Evolutionary conservation across 2,329 filamentous ascomycete genomes (phyloP).

Genomic region (Diplocarpon mali): DNA sequence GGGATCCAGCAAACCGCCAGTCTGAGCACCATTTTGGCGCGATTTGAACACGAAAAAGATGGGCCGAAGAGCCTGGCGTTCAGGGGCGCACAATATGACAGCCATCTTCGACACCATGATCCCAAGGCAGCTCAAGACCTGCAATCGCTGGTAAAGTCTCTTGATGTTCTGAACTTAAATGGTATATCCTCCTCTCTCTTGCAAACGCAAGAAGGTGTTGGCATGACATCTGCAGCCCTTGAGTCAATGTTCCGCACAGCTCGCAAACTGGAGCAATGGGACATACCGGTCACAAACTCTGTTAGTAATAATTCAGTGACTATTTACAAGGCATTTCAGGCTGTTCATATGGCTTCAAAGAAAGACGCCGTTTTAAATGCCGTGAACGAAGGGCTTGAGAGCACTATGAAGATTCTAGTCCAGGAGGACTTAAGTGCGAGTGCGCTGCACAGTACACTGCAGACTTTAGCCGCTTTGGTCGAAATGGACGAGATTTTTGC

Average conservation of each 20-base stretch:
- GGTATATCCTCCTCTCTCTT: slow-evolving; percentile 76
- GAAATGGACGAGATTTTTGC: slow-evolving; percentile 73
- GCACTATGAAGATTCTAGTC: slow-evolving; percentile 47
- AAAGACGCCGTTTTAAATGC: slow-evolving; percentile 40
- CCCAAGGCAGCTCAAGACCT: slow-evolving; percentile 46
- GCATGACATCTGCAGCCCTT: slow-evolving; percentile 45
- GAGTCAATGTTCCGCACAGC: slow-evolving; percentile 72
- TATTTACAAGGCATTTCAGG: slow-evolving; percentile 73
- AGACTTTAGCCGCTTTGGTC: slow-evolving; percentile 59
- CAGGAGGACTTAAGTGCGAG: slow-evolving; percentile 38
- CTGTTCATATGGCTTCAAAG: slow-evolving; percentile 56
- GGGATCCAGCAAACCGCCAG: slow-evolving; percentile 72
- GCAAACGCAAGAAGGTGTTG: slow-evolving; percentile 51
- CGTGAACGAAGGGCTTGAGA: slow-evolving; percentile 52
- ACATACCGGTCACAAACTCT: slow-evolving; percentile 61
- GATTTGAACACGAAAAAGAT: slow-evolving; percentile 81
- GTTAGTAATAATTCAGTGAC: slow-evolving; percentile 54
- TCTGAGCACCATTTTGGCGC: slow-evolving; percentile 64
- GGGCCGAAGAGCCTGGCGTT: slow-evolving; percentile 82
- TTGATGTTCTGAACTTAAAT: slow-evolving; percentile 72
- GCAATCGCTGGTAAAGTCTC: slow-evolving; percentile 60
- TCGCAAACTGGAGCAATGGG: slow-evolving; percentile 81
- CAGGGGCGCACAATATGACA: slow-evolving; percentile 83
- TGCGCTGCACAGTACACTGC: slow-evolving; percentile 43
- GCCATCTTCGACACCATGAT: slow-evolving; percentile 56